phyloP scores from a whole-genome alignment of 2,329 filamentous ascomycete genomes.

The Fusarium virguliforme region DNA sequence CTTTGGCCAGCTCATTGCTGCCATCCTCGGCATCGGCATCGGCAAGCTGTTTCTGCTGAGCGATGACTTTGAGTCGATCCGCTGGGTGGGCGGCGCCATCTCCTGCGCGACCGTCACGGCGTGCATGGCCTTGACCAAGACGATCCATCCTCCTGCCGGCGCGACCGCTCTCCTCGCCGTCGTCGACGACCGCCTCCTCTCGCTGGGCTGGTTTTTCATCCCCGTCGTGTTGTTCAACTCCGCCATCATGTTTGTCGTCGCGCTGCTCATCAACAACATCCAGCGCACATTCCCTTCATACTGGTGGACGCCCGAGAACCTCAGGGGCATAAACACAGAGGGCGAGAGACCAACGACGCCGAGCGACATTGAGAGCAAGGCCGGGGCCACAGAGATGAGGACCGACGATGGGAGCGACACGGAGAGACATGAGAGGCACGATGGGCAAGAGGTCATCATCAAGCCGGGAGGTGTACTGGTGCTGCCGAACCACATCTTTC shows the following conservation, averaged over 20 bases:
- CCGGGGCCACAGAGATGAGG: constrained; percentile 29
- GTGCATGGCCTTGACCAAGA: constrained; percentile 79
- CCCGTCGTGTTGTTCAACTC: constrained; percentile 75
- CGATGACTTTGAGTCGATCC: constrained; percentile 65
- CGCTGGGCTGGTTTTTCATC: constrained; percentile 79
- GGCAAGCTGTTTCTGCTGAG: constrained; percentile 76
- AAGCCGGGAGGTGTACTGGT: constrained; percentile 54
- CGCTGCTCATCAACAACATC: constrained; percentile 79
- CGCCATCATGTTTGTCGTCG: constrained; percentile 73
- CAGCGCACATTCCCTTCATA: constrained; percentile 77
- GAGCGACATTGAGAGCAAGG: constrained; percentile 40
- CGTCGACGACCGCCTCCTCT: constrained; percentile 67
- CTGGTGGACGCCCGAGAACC: constrained; percentile 74
- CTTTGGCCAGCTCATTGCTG: constrained; percentile 76
- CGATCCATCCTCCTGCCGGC: constrained; percentile 81
- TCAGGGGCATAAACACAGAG: constrained; percentile 28
- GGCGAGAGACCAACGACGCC: constrained; percentile 5
- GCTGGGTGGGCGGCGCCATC: constrained; percentile 77
- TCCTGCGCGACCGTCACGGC: constrained; percentile 75
- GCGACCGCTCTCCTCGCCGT: constrained; percentile 81
- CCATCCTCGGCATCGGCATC: constrained; percentile 73
- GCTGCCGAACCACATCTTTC: constrained; percentile 56
- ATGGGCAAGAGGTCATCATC: constrained; percentile 55
- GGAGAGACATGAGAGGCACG: constrained; percentile 38
- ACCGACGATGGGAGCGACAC: constrained; percentile 36